Evolutionary conservation across 768 basidiomycete genomes (phyloP).

Genomic region (Fomitopsis serialis): DNA sequence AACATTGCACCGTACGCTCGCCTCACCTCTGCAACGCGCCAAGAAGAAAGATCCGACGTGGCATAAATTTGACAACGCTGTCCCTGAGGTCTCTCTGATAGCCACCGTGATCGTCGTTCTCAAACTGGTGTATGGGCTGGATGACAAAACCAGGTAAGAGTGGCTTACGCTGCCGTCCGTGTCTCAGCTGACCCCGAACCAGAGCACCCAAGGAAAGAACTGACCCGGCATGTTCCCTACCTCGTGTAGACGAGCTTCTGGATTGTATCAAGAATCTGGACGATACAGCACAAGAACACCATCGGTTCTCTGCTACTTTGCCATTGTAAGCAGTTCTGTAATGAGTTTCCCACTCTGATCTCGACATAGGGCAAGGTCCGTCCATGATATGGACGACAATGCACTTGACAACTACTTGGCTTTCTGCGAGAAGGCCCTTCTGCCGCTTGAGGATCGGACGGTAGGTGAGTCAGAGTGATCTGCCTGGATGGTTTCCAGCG

Average conservation of each 20-base stretch:
- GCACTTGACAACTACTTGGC: conserved; percentile 59
- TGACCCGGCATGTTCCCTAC: conserved; percentile 62
- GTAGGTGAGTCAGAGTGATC: conserved; percentile 3
- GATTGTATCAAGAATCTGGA: conserved; percentile 32
- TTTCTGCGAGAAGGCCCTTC: conserved; percentile 56
- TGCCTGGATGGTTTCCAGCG: too few species aligned
- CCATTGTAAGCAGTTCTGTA: conserved; percentile 37
- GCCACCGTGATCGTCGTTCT: conserved; percentile 62
- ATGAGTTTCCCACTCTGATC: neutral
- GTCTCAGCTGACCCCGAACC: neutral
- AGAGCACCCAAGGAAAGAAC: conserved; percentile 39
- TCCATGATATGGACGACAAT: conserved; percentile 44
- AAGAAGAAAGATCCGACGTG: conserved; percentile 35
- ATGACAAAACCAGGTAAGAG: conserved; percentile 53
- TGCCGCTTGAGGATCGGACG: conserved; percentile 14
- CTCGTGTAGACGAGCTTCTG: conserved; percentile 45
- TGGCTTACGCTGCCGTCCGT: neutral
- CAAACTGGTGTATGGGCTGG: conserved; percentile 84
- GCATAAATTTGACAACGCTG: conserved; percentile 57
- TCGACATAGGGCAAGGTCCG: conserved; percentile 34
- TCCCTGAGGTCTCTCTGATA: conserved; percentile 61
- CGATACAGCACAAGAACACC: conserved; percentile 26
- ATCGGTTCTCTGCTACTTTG: conserved; percentile 38
- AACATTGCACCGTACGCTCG: conserved; percentile 51
- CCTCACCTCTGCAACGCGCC: conserved; percentile 32